Evolutionary conservation across 345 rosid species (phyloP).

Genomic region (Sapria himalayana): DNA sequence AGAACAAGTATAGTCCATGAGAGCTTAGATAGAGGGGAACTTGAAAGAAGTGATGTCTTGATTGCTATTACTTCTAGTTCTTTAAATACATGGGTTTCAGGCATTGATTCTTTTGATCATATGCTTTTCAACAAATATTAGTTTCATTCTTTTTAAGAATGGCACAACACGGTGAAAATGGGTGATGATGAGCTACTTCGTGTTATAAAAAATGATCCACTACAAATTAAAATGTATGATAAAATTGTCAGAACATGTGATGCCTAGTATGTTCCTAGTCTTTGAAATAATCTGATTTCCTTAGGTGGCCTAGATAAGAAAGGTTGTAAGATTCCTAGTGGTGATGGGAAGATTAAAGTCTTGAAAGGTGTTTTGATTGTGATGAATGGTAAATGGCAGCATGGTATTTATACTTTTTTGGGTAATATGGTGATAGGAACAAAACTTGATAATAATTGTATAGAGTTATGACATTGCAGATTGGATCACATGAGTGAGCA

Average conservation of each 20-base stretch:
- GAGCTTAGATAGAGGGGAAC: neutral
- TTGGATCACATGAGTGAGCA: conserved; percentile 1
- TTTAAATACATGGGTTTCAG: no score
- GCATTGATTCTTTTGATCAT: neutral
- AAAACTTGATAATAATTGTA: neutral
- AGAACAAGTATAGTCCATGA: no score
- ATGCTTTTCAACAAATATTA: neutral
- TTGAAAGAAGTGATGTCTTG: neutral
- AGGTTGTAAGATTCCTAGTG: neutral
- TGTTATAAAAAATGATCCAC: neutral
- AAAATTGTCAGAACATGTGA: neutral
- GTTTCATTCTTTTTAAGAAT: neutral
- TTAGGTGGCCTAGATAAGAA: neutral
- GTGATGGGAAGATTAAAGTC: neutral
- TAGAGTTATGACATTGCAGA: neutral
- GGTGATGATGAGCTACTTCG: neutral
- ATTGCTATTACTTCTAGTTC: neutral
- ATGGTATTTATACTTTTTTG: neutral
- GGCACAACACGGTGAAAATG: neutral
- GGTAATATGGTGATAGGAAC: neutral
- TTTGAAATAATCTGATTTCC: neutral
- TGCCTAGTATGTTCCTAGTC: neutral
- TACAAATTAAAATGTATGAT: conserved; percentile 1
- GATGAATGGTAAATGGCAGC: no score
- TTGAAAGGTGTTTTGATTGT: neutral